Percentiles rank a stretch among this genome's conserved stretches.
phyloP scores from a whole-genome alignment of 345 rosid species.

The Eucalyptus victrix region DNA sequence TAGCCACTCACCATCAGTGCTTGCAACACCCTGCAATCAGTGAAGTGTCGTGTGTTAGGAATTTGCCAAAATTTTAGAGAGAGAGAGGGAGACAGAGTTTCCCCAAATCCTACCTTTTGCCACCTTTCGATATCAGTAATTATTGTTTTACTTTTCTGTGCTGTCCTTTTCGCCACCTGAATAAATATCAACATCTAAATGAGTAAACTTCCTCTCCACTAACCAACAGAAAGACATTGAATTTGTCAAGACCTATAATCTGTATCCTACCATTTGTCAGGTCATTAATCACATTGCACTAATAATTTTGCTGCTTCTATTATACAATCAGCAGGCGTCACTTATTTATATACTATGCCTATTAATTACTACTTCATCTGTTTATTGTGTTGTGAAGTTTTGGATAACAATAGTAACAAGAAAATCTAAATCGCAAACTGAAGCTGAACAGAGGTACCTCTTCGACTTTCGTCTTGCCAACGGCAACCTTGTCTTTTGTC shows the following conservation, averaged over 20 bases:
- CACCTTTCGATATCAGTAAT: constrained; percentile 89
- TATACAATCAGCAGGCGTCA: not conserved
- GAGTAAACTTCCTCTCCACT: not conserved
- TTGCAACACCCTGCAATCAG: constrained; percentile 86
- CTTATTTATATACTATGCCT: not conserved
- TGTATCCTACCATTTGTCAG: not conserved
- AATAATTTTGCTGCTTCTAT: not conserved
- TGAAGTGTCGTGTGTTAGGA: not conserved
- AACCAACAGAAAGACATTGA: not conserved
- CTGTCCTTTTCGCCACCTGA: constrained; percentile 87
- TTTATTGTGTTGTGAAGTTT: not conserved
- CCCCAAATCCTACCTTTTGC: constrained; percentile 62
- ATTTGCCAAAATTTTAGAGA: not conserved
- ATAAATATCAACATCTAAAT: not conserved
- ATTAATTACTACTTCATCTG: not conserved
- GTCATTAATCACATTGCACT: not conserved
- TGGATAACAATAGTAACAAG: not conserved
- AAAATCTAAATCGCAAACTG: not conserved
- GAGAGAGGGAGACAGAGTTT: not conserved
- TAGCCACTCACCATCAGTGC: constrained; percentile 70
- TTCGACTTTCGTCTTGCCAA: constrained; percentile 87
- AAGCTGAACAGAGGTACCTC: constrained; percentile 44
- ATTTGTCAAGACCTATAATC: not conserved
- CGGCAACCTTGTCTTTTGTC: constrained; percentile 82
- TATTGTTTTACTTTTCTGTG: constrained; percentile 78